phyloP scores from a whole-genome alignment of 768 basidiomycete genomes.

The Lyophyllum atratum region DNA sequence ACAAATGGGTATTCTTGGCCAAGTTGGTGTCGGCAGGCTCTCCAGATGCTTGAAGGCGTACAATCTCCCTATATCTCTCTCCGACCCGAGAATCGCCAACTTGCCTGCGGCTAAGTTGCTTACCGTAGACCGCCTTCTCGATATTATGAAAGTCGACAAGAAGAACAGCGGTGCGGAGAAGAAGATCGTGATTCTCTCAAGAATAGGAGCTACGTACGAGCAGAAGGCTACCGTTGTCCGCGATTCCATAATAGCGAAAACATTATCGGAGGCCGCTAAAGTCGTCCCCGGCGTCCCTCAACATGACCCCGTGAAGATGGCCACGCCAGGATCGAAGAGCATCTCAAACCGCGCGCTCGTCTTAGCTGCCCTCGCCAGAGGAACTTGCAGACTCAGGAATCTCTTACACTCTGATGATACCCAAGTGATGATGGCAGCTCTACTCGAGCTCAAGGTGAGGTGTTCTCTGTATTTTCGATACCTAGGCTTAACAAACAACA shows the following conservation, averaged over 20 bases:
- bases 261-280: constrained; percentile 77
- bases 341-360: constrained; percentile 94
- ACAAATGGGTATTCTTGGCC: constrained; percentile 82
- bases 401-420: constrained; percentile 97
- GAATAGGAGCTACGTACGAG: constrained; percentile 92
- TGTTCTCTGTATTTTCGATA: constrained; percentile 13
- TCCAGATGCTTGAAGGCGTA: constrained; percentile 87
- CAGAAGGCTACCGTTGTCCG: constrained; percentile 84
- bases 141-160: constrained; percentile 97
- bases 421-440: constrained; percentile 97
- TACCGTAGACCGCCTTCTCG: constrained; percentile 78
- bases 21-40: constrained; percentile 91
- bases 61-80: constrained; percentile 82
- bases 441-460: constrained; percentile 79
- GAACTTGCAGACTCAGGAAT: constrained; percentile 87
- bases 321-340: constrained; percentile 95
- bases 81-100: constrained; percentile 75
- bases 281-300: constrained; percentile 71
- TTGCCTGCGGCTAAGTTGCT: constrained; percentile 73
- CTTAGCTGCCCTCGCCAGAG: constrained; percentile 87
- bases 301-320: constrained; percentile 65
- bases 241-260: constrained; percentile 81
- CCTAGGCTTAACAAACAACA: constrained; percentile 27
- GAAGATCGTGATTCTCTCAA: constrained; percentile 89
- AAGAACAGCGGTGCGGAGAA: constrained; percentile 93